Evolutionary conservation across 768 basidiomycete species (phyloP).

Genomic region (Mycena rosella): DNA sequence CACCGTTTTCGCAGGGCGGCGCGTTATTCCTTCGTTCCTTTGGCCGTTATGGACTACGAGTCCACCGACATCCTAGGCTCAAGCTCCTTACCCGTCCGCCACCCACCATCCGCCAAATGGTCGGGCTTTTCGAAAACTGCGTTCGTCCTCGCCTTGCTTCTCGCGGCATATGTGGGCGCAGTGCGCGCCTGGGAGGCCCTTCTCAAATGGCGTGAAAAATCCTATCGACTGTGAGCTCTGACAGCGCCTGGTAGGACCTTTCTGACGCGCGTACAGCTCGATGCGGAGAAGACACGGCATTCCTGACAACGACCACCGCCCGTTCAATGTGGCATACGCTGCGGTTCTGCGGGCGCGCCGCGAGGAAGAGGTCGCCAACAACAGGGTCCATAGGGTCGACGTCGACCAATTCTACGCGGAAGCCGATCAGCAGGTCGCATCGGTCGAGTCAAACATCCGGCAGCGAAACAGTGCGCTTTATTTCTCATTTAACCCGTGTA

Average conservation of each 20-base stretch:
- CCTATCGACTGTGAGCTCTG: conserved; percentile 70
- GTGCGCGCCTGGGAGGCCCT: conserved; percentile 59
- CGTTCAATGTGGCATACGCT: conserved; percentile 91
- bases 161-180: conserved; percentile 52
- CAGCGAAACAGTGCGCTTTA: conserved; percentile 57
- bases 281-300: conserved; percentile 86
- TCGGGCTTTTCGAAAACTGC: conserved; percentile 55
- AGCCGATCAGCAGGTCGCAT: conserved; percentile 52
- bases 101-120: conserved; percentile 46
- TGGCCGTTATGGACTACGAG: conserved; percentile 69
- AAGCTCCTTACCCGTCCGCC: conserved; percentile 56
- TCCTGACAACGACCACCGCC: conserved; percentile 84
- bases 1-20: conserved; percentile 47
- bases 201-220: conserved; percentile 71
- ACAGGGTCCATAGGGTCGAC: conserved; percentile 48
- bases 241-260: conserved; percentile 18
- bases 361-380: conserved; percentile 61
- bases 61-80: conserved; percentile 81
- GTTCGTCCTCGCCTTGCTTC: conserved; percentile 51
- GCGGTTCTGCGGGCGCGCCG: conserved; percentile 71
- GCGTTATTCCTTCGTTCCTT: conserved; percentile 8
- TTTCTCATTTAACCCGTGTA: conserved; percentile 39
- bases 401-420: conserved; percentile 37
- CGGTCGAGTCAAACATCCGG: conserved; percentile 57
- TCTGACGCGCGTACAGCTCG: conserved; percentile 56